Conservation (phyloP, 176 grass and related monocot species). For the Oryza meyeriana region DNA sequence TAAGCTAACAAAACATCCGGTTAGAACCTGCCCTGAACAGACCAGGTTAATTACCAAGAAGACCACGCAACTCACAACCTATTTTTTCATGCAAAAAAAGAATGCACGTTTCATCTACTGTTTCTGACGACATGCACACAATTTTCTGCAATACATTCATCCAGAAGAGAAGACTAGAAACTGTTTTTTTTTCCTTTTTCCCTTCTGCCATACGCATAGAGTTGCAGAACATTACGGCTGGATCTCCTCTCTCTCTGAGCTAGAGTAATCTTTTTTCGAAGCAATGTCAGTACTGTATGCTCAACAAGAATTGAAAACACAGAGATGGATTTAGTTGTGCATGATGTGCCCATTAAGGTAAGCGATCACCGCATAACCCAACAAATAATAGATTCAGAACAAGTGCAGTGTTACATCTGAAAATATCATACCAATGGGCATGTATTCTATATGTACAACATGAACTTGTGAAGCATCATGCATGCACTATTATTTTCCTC, state of each 20-base stretch:
- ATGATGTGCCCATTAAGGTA: not conserved
- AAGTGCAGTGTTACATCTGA: not conserved
- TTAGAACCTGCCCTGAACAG: no score
- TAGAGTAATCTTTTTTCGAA: not conserved
- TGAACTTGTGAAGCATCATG: not conserved
- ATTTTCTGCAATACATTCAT: not conserved
- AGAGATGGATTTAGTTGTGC: not conserved
- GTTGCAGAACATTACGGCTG: not conserved
- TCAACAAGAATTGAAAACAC: not conserved
- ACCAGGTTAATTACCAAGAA: not conserved
- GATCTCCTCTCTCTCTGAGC: not conserved
- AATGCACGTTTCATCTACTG: not conserved
- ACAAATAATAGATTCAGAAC: not conserved
- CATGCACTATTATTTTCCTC: not conserved
- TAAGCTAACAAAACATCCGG: no score
- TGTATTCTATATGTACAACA: not conserved
- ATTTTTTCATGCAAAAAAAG: not conserved
- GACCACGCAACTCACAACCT: no score
- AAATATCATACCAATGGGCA: not conserved
- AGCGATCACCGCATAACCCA: not conserved
- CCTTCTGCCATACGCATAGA: not conserved
- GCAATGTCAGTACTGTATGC: not conserved
- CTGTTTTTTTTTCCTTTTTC: not conserved
- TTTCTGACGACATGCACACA: not conserved
- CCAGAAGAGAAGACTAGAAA: not conserved